Percentiles rank a stretch among this genome's conserved stretches.
Evolutionary conservation across 208 protist genomes (phyloP).

Genomic region (Novymonas esmeraldas): DNA sequence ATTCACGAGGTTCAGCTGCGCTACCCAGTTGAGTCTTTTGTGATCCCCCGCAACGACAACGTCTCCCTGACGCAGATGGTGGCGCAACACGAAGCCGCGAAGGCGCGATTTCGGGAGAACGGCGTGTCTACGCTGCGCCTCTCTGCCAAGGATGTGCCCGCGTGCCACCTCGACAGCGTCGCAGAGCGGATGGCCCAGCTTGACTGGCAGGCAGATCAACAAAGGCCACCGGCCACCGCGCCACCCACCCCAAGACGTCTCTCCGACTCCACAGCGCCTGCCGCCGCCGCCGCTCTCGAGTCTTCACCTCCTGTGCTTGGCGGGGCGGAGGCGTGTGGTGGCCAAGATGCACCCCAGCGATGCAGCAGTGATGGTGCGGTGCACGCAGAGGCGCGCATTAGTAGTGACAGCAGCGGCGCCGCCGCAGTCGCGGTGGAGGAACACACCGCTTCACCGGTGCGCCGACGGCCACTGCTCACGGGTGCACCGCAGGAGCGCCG

Average conservation of each 20-base stretch:
- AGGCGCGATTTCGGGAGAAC: conserved; percentile 34
- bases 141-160: conserved; percentile 43
- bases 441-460: not conserved
- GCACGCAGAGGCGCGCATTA: no score
- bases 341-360: no score
- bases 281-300: not conserved
- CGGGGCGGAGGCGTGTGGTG: no score
- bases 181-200: not conserved
- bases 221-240: conserved; percentile 7
- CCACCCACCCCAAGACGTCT: conserved; percentile 10
- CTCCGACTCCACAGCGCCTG: conserved; percentile 4
- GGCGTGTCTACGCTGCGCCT: conserved; percentile 30
- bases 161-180: conserved; percentile 33
- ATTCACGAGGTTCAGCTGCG: conserved; percentile 61
- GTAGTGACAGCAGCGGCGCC: no score
- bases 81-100: conserved; percentile 56
- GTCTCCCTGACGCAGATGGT: conserved; percentile 74
- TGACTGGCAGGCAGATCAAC: conserved; percentile 7
- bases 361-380: no score
- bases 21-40: conserved; percentile 84
- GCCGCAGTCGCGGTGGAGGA: not conserved
- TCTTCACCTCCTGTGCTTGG: no score
- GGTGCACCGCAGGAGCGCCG: not conserved
- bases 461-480: not conserved
- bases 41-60: conserved; percentile 78